phyloP scores from a whole-genome alignment of 2,329 filamentous ascomycete genomes.

The Paraphoma chrysanthemicola region DNA sequence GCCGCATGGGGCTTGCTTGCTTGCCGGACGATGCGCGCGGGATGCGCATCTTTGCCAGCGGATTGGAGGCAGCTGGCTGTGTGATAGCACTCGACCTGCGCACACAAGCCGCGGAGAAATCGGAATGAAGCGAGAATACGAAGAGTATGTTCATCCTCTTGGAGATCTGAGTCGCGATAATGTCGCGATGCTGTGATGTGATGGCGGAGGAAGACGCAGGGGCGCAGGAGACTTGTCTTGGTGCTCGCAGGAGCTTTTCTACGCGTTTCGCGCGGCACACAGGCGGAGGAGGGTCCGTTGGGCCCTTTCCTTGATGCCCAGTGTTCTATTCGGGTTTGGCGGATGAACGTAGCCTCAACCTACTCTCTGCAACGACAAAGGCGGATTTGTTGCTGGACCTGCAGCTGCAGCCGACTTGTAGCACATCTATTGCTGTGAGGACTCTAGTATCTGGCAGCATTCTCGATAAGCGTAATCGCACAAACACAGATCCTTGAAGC shows the following conservation, averaged over 20 bases:
- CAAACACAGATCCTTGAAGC: neutral
- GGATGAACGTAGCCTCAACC: neutral
- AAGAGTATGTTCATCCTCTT: neutral
- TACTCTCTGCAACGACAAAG: neutral
- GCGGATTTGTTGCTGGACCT: neutral
- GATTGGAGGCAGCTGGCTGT: neutral
- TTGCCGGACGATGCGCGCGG: conserved; percentile 8
- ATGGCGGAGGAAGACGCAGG: neutral
- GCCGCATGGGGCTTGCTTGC: conserved; percentile 2
- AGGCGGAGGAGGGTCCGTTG: conserved; percentile 11
- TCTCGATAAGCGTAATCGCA: conserved; percentile 1
- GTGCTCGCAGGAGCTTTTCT: neutral
- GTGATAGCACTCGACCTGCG: neutral
- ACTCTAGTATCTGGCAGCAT: neutral
- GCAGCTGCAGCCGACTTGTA: neutral
- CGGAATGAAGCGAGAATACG: neutral
- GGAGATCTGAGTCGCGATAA: neutral
- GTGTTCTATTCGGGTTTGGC: neutral
- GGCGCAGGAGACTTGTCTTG: neutral
- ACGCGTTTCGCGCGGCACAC: conserved; percentile 12
- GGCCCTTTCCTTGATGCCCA: conserved; percentile 10
- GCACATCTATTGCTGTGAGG: neutral
- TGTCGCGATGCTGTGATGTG: neutral
- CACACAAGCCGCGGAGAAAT: conserved; percentile 12
- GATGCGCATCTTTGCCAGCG: conserved; percentile 14